These are phyloP conservation scores for Digitaria exilis DNA, from an alignment of 202 grass and related monocot genomes.

Conservation along the genomic window DNA sequence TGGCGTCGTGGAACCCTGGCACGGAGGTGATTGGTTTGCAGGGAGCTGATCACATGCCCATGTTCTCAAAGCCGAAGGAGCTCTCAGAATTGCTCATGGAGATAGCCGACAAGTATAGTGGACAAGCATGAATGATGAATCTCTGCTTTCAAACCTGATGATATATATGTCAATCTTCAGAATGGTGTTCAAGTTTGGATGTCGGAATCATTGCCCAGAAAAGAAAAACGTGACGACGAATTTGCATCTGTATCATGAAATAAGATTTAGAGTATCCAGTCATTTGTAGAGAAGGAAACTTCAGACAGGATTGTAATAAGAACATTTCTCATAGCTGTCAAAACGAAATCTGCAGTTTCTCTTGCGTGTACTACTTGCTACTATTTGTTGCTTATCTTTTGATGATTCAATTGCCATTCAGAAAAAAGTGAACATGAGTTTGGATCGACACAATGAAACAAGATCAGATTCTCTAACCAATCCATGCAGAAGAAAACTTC, in stretches of 20 bases:
- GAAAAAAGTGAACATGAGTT: not conserved
- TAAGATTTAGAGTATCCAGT: not conserved
- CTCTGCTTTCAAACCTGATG: not conserved
- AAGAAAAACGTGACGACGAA: not conserved
- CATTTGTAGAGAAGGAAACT: not conserved
- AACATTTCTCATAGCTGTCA: too few species aligned
- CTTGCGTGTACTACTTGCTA: too few species aligned
- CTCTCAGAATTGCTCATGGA: conserved; percentile 38
- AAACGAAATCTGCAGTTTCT: too few species aligned
- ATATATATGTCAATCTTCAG: too few species aligned
- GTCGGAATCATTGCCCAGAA: not conserved
- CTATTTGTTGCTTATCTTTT: too few species aligned
- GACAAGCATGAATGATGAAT: not conserved
- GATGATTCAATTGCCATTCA: not conserved
- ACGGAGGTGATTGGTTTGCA: conserved; percentile 38
- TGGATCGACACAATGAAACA: not conserved
- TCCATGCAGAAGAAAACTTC: conserved; percentile 3
- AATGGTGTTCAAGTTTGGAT: not conserved
- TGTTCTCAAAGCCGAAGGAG: conserved; percentile 51
- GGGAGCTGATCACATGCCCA: conserved; percentile 59
- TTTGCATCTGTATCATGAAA: not conserved
- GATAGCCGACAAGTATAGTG: not conserved
- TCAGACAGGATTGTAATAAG: not conserved
- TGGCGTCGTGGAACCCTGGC: conserved; percentile 42
- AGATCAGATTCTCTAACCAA: not conserved